Base-by-base conservation (phyloP, 257 asterid genomes). In the Jaltomata sinuosa region DNA sequence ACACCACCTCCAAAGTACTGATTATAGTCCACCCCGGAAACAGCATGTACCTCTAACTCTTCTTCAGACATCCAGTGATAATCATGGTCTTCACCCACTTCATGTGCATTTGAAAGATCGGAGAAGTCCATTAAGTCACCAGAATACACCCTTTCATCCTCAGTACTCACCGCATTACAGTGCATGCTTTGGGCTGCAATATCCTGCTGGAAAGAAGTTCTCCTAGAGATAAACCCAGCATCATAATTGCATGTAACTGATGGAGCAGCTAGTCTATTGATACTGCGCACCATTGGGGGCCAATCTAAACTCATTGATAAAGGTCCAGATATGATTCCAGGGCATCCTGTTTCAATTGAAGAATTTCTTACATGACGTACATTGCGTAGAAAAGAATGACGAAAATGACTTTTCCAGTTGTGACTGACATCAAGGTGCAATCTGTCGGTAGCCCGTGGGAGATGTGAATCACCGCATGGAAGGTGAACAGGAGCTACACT, bases 1-100 rank as follows among this genome's bases (percentile, higher is more conserved):
- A 97, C 97, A 55, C 99, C 99, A 49, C 98, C 98, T 68, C 99
- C 99, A 89, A 97, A 97, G 84, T 91, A 89, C 87, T 97, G 97
- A 89, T 89, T 97, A 87, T 95, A 97, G 88, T 97, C 99, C 93
- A 93, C 83, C 74, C 94, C 97, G 72, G 93, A 83, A 80, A 93
- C 87, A 77, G 96, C 94, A 87, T 92, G 98, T 65, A 93, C 88
- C 90, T 97, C 99, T 80, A 89, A 87, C 89, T 97, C 98, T 84
- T 97, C 99, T 90, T 97, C 99, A 74, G 99, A 94, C 94, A 97
- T 92, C 95, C 98, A 94, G 87, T 89, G 93, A 81, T 88, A 91
- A 22, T 95, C 99, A 79, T 92, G 98, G 81, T 96, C 99, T 84
- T 96, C 99, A 22, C 88, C 86, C 49, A 87, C 78, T 65, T 96